Conservation (phyloP, 2,329 filamentous ascomycete genomes). For the Chaetomiaceae sp. region DNA sequence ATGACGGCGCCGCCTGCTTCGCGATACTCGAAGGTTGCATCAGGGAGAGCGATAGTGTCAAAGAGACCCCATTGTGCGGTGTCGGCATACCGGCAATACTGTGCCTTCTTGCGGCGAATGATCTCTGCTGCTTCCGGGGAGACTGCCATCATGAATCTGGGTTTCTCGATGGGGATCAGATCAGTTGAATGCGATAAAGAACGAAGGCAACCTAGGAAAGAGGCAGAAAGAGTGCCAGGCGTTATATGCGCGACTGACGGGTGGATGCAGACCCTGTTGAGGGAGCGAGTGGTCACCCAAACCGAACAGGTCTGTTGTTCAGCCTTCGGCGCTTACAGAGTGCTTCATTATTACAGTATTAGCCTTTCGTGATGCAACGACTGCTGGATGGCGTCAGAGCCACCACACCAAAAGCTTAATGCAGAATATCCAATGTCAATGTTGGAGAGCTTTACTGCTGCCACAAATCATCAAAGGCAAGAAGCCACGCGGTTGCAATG, state of each 20-base stretch:
- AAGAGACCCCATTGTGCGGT: not conserved
- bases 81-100: not conserved
- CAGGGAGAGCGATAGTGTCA: not conserved
- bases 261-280: not conserved
- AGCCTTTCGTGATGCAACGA: not conserved
- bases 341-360: no score
- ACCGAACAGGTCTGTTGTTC: no score
- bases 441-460: not conserved
- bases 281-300: no score
- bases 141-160: no score
- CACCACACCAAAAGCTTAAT: not conserved
- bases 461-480: not conserved
- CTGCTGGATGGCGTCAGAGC: not conserved
- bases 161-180: not conserved
- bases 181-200: not conserved
- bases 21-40: not conserved
- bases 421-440: not conserved
- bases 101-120: no score
- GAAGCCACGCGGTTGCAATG: not conserved
- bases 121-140: no score
- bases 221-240: not conserved
- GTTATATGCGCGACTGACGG: no score
- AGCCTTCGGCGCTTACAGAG: not conserved
- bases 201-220: not conserved
- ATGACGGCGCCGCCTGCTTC: not conserved